Evolutionary conservation across 176 grass and related monocot species (phyloP).

Genomic region (Paspalum notatum): DNA sequence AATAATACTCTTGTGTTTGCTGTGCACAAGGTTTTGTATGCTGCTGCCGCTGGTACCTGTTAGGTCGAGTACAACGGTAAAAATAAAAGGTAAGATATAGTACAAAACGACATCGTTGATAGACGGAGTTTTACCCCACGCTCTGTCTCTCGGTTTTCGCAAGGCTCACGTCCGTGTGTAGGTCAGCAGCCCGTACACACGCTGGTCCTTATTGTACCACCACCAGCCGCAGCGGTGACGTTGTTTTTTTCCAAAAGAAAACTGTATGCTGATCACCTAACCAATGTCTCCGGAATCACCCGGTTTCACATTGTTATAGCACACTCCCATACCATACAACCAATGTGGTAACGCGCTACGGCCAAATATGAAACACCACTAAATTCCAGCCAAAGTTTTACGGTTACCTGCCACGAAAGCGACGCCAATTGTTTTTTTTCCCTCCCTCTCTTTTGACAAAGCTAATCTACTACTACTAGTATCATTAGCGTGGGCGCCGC

Average conservation of each 20-base stretch:
- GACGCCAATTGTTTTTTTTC: neutral
- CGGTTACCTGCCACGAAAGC: slow-evolving; percentile 35
- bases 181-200: neutral
- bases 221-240: neutral
- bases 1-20: neutral
- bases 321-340: too few species aligned
- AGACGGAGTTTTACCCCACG: too few species aligned
- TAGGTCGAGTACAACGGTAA: neutral
- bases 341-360: neutral
- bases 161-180: neutral
- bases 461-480: slow-evolving; percentile 7
- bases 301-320: slow-evolving; percentile 26
- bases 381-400: slow-evolving; percentile 14
- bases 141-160: neutral
- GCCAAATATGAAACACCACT: too few species aligned
- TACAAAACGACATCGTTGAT: too few species aligned
- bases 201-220: neutral
- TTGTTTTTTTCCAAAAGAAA: neutral
- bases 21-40: neutral
- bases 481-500: slow-evolving; percentile 31
- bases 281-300: slow-evolving; percentile 20
- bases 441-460: neutral
- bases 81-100: too few species aligned
- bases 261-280: neutral
- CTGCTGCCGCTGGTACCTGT: too few species aligned